phyloP scores from a whole-genome alignment of 108 stramenopile genomes.

The Nitzschia sp. region DNA sequence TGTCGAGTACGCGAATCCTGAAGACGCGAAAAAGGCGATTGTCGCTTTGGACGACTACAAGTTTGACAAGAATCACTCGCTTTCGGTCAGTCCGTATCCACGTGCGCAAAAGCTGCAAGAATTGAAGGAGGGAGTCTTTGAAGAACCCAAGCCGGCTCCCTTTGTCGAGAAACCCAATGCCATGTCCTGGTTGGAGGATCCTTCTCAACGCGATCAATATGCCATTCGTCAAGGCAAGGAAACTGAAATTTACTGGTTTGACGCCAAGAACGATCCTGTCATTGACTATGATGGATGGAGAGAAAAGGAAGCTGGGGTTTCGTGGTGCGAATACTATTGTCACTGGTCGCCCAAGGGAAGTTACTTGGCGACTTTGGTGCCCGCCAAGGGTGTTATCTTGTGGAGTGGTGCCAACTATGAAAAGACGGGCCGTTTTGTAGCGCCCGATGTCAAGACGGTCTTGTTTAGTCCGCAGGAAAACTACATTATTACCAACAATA shows the following conservation, averaged over 20 bases:
- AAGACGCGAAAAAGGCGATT: slow-evolving; percentile 91
- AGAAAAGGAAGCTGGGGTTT: slow-evolving; percentile 93
- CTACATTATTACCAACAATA: slow-evolving; percentile 91
- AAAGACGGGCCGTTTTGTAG: slow-evolving; percentile 88
- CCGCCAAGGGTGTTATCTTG: slow-evolving; percentile 89
- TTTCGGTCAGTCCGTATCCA: slow-evolving; percentile 76
- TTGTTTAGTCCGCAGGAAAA: slow-evolving; percentile 85
- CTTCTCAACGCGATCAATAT: slow-evolving; percentile 91
- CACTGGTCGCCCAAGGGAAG: slow-evolving; percentile 94
- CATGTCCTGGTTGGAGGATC: slow-evolving; percentile 91
- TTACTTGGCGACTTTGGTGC: slow-evolving; percentile 92
- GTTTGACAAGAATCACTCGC: slow-evolving; percentile 92
- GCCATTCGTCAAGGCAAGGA: slow-evolving; percentile 91
- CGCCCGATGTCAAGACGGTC: slow-evolving; percentile 84
- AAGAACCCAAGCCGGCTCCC: slow-evolving; percentile 72
- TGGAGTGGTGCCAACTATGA: slow-evolving; percentile 93
- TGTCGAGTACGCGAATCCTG: slow-evolving; percentile 85
- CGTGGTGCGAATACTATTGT: slow-evolving; percentile 95
- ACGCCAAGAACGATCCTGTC: slow-evolving; percentile 78
- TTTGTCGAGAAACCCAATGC: slow-evolving; percentile 89
- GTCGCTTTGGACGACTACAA: slow-evolving; percentile 89
- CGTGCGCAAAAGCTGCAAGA: slow-evolving; percentile 59
- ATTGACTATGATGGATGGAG: slow-evolving; percentile 93
- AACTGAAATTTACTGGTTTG: slow-evolving; percentile 90
- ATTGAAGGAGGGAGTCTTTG: slow-evolving; percentile 67